Percentiles rank a stretch among this genome's conserved stretches.
Evolutionary conservation across 345 rosid species (phyloP).

Genomic region (Eucalyptus tenuipes): DNA sequence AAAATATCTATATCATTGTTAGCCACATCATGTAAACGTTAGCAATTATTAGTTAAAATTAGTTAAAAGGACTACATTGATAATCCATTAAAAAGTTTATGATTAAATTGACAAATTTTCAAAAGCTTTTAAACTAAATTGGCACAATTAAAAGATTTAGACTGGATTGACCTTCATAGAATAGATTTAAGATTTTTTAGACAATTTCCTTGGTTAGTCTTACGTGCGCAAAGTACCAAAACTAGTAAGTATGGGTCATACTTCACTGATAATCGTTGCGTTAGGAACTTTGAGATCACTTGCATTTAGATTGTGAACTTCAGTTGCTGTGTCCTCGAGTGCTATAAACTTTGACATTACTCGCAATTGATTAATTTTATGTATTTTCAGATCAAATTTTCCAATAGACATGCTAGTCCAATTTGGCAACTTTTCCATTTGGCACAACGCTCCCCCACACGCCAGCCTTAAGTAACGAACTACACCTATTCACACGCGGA

Average conservation of each 20-base stretch:
- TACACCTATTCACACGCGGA: background rate
- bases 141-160: accelerated
- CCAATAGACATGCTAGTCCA: background rate
- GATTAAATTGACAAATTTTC: too few relatives aligned
- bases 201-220: accelerated
- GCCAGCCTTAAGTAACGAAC: background rate
- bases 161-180: accelerated
- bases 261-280: background rate
- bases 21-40: accelerated
- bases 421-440: background rate
- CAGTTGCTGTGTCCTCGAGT: background rate
- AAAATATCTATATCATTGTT: accelerated
- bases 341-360: background rate
- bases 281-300: background rate
- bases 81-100: accelerated
- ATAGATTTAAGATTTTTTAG: background rate
- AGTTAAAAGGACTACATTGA: accelerated
- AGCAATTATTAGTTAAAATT: too few relatives aligned
- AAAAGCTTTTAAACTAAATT: accelerated
- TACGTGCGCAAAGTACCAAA: too few relatives aligned
- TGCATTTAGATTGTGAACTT: background rate
- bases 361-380: background rate
- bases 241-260: too few relatives aligned
- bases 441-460: background rate
- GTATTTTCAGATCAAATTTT: background rate